These are phyloP conservation scores for Verbena officinalis DNA, from an alignment of 257 asterid species.

Conservation along the genomic window DNA sequence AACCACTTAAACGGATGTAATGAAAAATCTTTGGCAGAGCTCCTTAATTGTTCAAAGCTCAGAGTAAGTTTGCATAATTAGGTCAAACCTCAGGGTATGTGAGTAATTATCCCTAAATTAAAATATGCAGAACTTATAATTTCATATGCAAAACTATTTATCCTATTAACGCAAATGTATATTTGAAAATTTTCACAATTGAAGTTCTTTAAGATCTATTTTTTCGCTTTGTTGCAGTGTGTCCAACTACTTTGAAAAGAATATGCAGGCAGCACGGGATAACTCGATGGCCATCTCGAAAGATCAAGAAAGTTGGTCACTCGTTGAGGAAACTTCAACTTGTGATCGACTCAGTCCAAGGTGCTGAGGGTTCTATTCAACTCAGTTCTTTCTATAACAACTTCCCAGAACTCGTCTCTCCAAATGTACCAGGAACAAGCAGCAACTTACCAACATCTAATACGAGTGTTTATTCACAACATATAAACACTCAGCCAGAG, in stretches of 20 bases:
- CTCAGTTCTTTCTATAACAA: conserved; percentile 76
- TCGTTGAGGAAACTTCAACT: conserved; percentile 80
- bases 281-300: conserved; percentile 83
- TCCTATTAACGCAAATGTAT: no score
- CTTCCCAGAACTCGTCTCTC: conserved; percentile 70
- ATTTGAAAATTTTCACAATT: no score
- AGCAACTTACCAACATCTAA: conserved; percentile 30
- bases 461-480: conserved; percentile 32
- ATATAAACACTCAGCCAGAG: conserved; percentile 36
- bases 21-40: no score
- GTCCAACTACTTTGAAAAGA: conserved; percentile 88
- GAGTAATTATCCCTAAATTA: no score
- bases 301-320: conserved; percentile 89
- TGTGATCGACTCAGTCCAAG: conserved; percentile 83
- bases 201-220: conserved; percentile 1
- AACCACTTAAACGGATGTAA: no score
- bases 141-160: no score
- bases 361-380: conserved; percentile 73
- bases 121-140: no score
- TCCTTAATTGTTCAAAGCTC: no score
- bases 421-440: conserved; percentile 45
- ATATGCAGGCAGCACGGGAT: conserved; percentile 91
- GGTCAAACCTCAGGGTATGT: no score
- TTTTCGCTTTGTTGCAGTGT: conserved; percentile 52
- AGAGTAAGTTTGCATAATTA: no score